Base-by-base conservation (phyloP, 2,329 filamentous ascomycete genomes). In the Phyllosticta citrichinensis region DNA sequence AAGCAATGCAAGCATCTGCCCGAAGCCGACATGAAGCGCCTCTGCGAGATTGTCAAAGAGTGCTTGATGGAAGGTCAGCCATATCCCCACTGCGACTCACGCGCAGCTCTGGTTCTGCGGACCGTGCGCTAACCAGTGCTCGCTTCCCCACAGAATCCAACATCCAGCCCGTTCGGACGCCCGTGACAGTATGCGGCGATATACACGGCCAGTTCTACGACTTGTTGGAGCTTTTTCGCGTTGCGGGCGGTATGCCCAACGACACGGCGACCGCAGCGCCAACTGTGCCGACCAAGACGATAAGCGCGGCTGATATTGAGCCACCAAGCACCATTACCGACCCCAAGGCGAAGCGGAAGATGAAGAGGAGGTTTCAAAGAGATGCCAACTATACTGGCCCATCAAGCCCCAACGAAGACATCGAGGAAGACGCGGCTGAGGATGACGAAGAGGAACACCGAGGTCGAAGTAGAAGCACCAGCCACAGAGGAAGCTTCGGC, bases 161-260 rank as follows among this genome's bases (percentile, higher is more conserved):
- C 74, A 97, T 99, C 63, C 94, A 97, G 74, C 94, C 94, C n/a
- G 93, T 99, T 20, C 86, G 88, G 59, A 96, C 94, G 0, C 94
- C 94, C 6, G 94, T 99, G 64, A 99, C 94, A 5, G 88, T 99
- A 65, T 97, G 94, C 71, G 94, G 94, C 71, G 94, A 99, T 73
- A 97, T 99, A 64, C 94, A 99, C 76, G 94, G 94, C 68, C 94
- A 99, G 77, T 97, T 97, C 75, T 97, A 99, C 77, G 94, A 99
- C 74, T 81, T 99, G 10, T 85, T 97, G 64, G 94, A 99, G 79
- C 85, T 99, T 56, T 99, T 99, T 77, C 88, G 92, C 59, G 93
- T 99, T 51, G 91, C 93, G 55, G 94, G 94, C 63, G 94, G 94
- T 66, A 97, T 97, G 89, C 94, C 94, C 11, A 91, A 91, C 68